A percentile compares a stretch with the other conserved stretches of the same genome.
phyloP scores from a whole-genome alignment of 257 asterid species.

The Gardenia jasminoides region DNA sequence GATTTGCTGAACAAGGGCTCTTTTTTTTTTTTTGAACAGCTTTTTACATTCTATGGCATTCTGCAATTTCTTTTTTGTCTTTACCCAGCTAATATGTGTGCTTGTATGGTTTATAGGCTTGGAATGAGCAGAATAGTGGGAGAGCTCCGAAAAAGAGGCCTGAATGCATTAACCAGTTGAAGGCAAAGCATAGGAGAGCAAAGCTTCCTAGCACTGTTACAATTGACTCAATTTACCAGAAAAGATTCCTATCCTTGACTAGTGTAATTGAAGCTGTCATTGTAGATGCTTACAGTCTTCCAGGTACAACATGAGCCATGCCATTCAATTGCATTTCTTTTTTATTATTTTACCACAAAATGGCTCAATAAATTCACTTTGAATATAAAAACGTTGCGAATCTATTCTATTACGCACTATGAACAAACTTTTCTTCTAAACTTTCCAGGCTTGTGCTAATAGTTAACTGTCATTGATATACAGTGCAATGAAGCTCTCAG shows the following conservation, averaged over 20 bases:
- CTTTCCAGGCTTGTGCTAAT: not conserved
- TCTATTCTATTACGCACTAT: not conserved
- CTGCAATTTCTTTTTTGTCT: not conserved
- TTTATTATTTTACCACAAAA: not conserved
- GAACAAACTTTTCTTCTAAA: not conserved
- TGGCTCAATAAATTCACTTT: not conserved
- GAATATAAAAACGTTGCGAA: not conserved
- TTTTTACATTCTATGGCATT: not conserved
- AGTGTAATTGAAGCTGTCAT: constrained; percentile 91
- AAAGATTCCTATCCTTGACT: constrained; percentile 65
- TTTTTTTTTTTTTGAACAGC: not conserved
- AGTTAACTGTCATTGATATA: not conserved
- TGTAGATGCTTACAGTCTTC: constrained; percentile 65
- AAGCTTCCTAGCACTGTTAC: constrained; percentile 68
- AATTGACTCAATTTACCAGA: constrained; percentile 83
- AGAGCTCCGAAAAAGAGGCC: constrained; percentile 81
- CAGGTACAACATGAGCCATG: constrained; percentile 50
- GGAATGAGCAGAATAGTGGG: constrained; percentile 74
- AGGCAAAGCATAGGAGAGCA: constrained; percentile 63
- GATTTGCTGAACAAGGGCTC: not conserved
- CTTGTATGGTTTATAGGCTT: constrained; percentile 54
- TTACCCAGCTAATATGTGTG: constrained; percentile 15
- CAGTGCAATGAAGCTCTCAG: not conserved
- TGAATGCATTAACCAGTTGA: constrained; percentile 54
- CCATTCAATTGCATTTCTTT: not conserved